Conservation (phyloP, 495 filamentous ascomycete species). For the Tuber indicum region DNA sequence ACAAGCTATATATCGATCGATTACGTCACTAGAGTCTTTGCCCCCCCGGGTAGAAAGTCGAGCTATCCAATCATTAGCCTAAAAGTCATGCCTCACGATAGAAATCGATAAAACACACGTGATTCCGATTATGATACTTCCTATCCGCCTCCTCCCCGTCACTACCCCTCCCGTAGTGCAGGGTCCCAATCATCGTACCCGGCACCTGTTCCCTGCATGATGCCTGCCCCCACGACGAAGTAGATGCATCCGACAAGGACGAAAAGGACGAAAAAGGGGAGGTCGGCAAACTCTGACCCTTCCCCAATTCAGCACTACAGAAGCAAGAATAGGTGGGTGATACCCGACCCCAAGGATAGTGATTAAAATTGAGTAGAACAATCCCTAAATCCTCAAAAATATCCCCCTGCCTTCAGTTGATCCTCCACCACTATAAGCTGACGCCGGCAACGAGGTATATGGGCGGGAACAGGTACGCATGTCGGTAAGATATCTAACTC, state of each 20-base stretch:
- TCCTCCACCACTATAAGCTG: constrained; percentile 51
- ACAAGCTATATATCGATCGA: not conserved
- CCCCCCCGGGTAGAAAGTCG: constrained; percentile 35
- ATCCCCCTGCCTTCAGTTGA: constrained; percentile 29
- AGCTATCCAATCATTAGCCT: constrained; percentile 22
- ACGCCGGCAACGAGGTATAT: constrained; percentile 53
- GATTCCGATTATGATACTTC: constrained; percentile 67
- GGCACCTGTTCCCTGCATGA: constrained; percentile 33
- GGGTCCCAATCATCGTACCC: constrained; percentile 50
- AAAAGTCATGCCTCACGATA: not conserved
- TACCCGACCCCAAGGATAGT: constrained; percentile 51
- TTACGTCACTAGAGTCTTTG: constrained; percentile 3
- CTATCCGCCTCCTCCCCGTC: constrained; percentile 42
- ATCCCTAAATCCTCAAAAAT: constrained; percentile 45
- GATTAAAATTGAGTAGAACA: constrained; percentile 47
- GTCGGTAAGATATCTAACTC: constrained; percentile 66
- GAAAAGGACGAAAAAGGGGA: not conserved
- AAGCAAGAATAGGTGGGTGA: constrained; percentile 20
- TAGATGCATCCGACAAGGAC: not conserved
- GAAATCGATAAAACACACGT: constrained; percentile 47
- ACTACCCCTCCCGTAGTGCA: constrained; percentile 53
- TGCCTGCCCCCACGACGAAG: constrained; percentile 1
- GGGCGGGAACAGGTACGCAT: constrained; percentile 75
- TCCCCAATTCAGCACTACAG: not conserved
- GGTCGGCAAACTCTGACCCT: constrained; percentile 16